Base-by-base conservation (phyloP, 1,284 basidiomycete genomes). In the Fomitopsis palustris region DNA sequence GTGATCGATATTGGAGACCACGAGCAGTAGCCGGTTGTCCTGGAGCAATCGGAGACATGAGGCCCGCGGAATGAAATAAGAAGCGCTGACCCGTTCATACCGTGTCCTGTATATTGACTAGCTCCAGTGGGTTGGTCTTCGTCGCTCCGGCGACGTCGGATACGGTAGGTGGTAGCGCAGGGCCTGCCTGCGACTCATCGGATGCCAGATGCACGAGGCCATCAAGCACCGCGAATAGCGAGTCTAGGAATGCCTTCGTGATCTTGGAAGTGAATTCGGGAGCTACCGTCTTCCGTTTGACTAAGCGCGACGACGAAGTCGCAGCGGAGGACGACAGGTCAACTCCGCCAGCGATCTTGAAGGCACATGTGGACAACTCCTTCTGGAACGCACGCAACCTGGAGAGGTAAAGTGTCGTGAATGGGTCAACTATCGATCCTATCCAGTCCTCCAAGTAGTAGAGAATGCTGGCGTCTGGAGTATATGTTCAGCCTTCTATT, bases 371-470 rank as follows among this genome's bases (percentile, higher is more conserved):
- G 1, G 89, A 86, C 67, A 95, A 80, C 62, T 94, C 88, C 58
- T 87, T 82, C 70, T 99, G 95, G 74, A 96, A 95, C 0, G 84
- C 77, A 60, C 93, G 89, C 57, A 98, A 83, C 57, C 91, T 83
- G 16, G 81, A 77, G 53, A 98, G 83, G 62, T 87, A 88, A 58
- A 82, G 77, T 0, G 89, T 90, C 7, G 83, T 81, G 57, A 81
- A 84, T 10, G 80, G 75, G 60, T 86, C 83, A 2, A 71, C 70
- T 14, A 80, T 73, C 55, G 86, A 88, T 1, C 86, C 78, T 14
- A 83, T 77, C 95, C 96, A 98, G 43, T 86, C 85, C 71, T 99
- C 97, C 21, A 98, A 81, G 59, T 87, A 79, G 73, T 95, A 90
- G 69, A 98, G 90, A 9, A 90, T 74, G 61, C 86, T 86, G 0